Evolutionary conservation across 2,329 filamentous ascomycete genomes (phyloP).

Genomic region (Sporothrix protearum): DNA sequence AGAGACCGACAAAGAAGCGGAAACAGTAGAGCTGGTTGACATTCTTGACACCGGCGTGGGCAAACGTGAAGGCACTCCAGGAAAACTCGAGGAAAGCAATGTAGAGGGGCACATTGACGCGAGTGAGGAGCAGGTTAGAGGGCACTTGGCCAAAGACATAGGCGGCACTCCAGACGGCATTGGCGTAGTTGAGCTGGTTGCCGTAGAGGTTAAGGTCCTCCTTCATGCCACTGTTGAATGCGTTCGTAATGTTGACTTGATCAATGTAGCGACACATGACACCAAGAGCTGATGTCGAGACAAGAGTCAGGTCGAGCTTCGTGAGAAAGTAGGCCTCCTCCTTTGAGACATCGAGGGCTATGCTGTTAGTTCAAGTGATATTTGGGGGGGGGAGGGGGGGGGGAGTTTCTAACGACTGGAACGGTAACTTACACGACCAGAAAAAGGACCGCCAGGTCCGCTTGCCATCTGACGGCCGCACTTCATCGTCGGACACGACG

Average conservation of each 20-base stretch:
- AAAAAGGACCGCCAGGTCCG: constrained; percentile 35
- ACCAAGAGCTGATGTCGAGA: constrained; percentile 31
- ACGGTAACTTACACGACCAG: constrained; percentile 30
- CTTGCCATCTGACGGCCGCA: constrained; percentile 42
- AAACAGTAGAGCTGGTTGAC: constrained; percentile 33
- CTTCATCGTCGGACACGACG: background rate
- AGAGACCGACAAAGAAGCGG: constrained; percentile 33
- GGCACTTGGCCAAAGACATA: constrained; percentile 36
- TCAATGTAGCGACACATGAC: constrained; percentile 34
- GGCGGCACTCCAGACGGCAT: constrained; percentile 41
- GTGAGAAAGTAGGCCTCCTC: constrained; percentile 33
- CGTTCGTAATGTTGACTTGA: constrained; percentile 34
- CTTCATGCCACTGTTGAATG: constrained; percentile 35
- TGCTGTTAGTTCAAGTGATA: background rate
- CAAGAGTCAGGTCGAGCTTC: constrained; percentile 33
- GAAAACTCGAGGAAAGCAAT: constrained; percentile 50
- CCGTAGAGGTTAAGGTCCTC: constrained; percentile 35
- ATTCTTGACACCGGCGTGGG: constrained; percentile 30
- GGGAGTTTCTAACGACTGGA: no score
- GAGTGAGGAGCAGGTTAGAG: constrained; percentile 46
- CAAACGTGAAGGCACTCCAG: constrained; percentile 33
- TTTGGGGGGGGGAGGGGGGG: no score
- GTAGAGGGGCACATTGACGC: constrained; percentile 32
- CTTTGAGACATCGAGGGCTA: constrained; percentile 30
- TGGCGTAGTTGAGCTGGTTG: constrained; percentile 39